Evolutionary conservation across 2,329 filamentous ascomycete genomes (phyloP).

Genomic region (Aphanocladium album): DNA sequence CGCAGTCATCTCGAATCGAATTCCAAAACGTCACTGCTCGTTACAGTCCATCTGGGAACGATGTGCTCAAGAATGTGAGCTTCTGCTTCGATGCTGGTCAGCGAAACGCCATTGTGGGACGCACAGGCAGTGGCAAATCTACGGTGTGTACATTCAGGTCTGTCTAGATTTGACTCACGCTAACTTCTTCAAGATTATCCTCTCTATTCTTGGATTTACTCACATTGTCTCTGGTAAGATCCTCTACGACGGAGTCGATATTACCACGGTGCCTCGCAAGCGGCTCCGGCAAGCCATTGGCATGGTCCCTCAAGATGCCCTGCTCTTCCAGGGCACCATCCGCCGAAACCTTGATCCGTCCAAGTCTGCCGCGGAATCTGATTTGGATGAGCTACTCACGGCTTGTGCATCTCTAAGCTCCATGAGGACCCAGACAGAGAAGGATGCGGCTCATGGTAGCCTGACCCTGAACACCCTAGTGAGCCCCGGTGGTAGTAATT

Average conservation of each 20-base stretch:
- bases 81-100: conserved; percentile 52
- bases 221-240: conserved; percentile 37
- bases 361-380: conserved; percentile 37
- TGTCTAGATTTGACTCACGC: neutral
- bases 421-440: conserved; percentile 11
- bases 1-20: conserved; percentile 30
- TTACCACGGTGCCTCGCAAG: conserved; percentile 36
- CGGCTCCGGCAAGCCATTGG: conserved; percentile 41
- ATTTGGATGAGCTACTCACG: conserved; percentile 49
- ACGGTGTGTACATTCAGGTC: conserved; percentile 44
- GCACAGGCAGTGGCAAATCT: conserved; percentile 71
- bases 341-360: conserved; percentile 54
- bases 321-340: conserved; percentile 41
- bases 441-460: neutral
- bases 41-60: conserved; percentile 31
- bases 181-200: conserved; percentile 26
- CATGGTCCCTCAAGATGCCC: conserved; percentile 46
- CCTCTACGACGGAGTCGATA: conserved; percentile 42
- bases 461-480: conserved; percentile 36
- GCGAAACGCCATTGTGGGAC: conserved; percentile 67
- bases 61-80: conserved; percentile 38
- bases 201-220: conserved; percentile 43
- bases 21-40: conserved; percentile 34
- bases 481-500: conserved; percentile 39
- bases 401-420: conserved; percentile 41